Evolutionary conservation across 106 monocot genomes (phyloP), one percentile per base, ranked within the genome.

Genomic region (Agapanthus africanus): DNA sequence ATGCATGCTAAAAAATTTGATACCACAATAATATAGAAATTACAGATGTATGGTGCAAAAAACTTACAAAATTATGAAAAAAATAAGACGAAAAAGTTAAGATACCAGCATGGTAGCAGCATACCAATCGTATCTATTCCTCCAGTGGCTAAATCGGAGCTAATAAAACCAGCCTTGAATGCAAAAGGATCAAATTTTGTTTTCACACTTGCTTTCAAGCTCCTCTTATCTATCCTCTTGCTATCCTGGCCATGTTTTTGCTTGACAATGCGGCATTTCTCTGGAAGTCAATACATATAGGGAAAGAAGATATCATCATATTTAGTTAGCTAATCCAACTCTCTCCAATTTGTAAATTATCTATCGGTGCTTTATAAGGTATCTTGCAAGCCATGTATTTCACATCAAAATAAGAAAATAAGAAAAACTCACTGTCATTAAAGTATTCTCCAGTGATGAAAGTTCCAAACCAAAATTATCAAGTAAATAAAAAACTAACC

Each of bases 161-260:
- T 62, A 63, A 56, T 54, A 27, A 81, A 65, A 46, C 78, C 73
- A 59, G 75, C 18, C 74, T 79, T 90, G 36, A 76, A 68, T 63
- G 59, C 54, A 54, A 78, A 78, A 80, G 57, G 70, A 74, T 88
- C 84, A 69, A 76, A 82, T 56, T 82, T 89, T 49, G 74, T 65
- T 74, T 76, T 89, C 19, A 57, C 41, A 46, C 71, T 28, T 46
- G 65, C 37, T 68, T 78, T 83, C 0, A 76, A n/a, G 44, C 46
- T 66, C 73, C 74, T 90, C 49, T 73, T 80, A 33, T 90, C 90
- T 61, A 56, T 73, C 79, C 65, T 78, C 66, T 81, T 83, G 66
- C 78, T 75, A 72, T 90, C 85, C 42, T 49, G 65, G 60, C 72
- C 25, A 52, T 74, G 72, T 71, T 83, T 90, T 36, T 78, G 78